A percentile compares a stretch with the other conserved stretches of the same genome.
Evolutionary conservation across 768 basidiomycete genomes (phyloP).

Genomic region (Pleurotus eryngii): DNA sequence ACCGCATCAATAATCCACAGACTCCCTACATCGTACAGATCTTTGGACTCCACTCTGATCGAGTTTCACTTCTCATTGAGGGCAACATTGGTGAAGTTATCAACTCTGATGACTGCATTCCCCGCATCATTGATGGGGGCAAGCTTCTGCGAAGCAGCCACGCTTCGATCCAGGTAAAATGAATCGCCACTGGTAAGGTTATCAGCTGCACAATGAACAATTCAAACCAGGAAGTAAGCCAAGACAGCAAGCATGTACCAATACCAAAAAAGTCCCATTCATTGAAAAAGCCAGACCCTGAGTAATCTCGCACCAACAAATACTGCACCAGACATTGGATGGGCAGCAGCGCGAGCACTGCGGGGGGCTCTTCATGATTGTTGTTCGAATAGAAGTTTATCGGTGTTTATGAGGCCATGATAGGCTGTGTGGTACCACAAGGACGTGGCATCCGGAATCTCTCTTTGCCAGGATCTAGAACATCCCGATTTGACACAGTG

Average conservation of each 20-base stretch:
- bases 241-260: not conserved
- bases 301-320: not conserved
- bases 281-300: not conserved
- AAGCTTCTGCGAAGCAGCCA: slow-evolving; percentile 1
- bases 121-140: slow-evolving; percentile 6
- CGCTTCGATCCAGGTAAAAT: not conserved
- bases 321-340: not conserved
- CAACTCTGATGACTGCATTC: slow-evolving; percentile 9
- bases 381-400: too few species aligned
- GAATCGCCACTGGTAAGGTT: slow-evolving; percentile 4
- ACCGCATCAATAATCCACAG: not conserved
- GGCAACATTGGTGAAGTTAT: slow-evolving; percentile 8
- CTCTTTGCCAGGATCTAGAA: too few species aligned
- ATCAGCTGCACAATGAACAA: not conserved
- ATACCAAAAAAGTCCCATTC: not conserved
- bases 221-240: not conserved
- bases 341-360: not conserved
- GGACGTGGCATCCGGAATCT: too few species aligned
- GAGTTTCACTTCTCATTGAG: not conserved
- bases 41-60: not conserved
- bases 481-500: too few species aligned
- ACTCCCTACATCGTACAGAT: not conserved
- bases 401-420: too few species aligned
- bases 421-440: too few species aligned
- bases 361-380: not conserved